Evolutionary conservation across 768 basidiomycete species (phyloP), one percentile per base, ranked within the genome.

Genomic region (Pilatotrama ljubarskyi): DNA sequence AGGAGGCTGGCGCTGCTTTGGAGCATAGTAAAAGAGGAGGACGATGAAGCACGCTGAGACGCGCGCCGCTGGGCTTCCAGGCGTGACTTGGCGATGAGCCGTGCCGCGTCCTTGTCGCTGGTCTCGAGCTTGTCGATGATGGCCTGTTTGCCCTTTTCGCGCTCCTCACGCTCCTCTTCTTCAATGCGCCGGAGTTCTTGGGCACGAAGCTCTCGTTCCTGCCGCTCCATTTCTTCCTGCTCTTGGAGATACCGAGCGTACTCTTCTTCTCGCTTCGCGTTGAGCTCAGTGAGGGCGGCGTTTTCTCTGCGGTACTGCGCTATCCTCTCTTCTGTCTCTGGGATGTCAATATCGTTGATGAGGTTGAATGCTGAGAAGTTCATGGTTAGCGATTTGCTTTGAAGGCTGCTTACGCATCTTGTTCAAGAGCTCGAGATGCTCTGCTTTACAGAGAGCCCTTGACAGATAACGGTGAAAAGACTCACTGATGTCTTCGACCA

Each of bases 401-500:
- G 5, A 32, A 10, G 29, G 29, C 29, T 10, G 29, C 10, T 10
- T 10, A 32, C 10, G 29, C 29, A 32, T 32, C 4, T 32, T 32
- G 5, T 4, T 32, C 29, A 10, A 10, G 10, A 5, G 5, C 5
- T 32, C 29, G 29, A 10, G 10, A 5, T 40, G 14, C 38, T 40
- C 14, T 40, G 38, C 38, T 5, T 15, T 14, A 3, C 38, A n/a
- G 6, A 40, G n/a, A 14, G 6, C n/a, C 13, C 13, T 5, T 40
- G 38, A 14, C 5, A 40, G 14, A 6, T 5, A 64, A 46, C 64
- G 40, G 20, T 9, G 14, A 41, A 15, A 5, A 9, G 9, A 70
- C 85, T 70, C 63, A 86, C 87, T 84, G 65, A 98, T 88, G 67
- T 97, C 93, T 75, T 99, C 96, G 2, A 95, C 94, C 72, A 93